Evolutionary conservation across 306 rosid species (phyloP), one percentile per base, ranked within the genome.

Genomic region (Cicer cuneatum): DNA sequence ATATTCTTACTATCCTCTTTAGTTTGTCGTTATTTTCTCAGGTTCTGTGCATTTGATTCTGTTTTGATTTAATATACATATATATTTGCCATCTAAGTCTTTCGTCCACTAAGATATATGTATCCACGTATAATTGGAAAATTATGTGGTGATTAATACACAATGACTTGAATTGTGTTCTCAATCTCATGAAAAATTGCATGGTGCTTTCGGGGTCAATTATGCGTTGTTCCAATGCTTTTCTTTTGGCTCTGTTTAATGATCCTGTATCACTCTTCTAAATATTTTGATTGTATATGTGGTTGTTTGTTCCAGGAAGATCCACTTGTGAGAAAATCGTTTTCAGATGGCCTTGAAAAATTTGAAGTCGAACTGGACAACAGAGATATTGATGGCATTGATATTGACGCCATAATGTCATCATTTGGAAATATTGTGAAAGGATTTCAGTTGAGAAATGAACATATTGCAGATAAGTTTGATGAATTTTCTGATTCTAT

Each of bases 401-500:
- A 86, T 74, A 85, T 78, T 61, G 90, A 86, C 37, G 72, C 73
- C 52, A 24, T 90, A 49, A 71, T 85, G 58, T 90, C 81, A 69
- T 82, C 77, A 62, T 80, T 90, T 78, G 87, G 78, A 75, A 86
- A 82, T 75, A 70, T 82, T 53, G 78, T 76, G 70, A 87, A 90
- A 80, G 88, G 82, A 68, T 89, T 90, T 69, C 87, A 74, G 78
- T 69, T 71, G 70, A 88, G 90, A 62, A 79, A 85, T 86, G 80
- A 83, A 71, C 67, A 71, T 58, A 67, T 90, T 58, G 81, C 83
- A 41, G 89, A 87, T 79, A 81, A 54, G 76, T 82, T 89, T 73
- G 90, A 85, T 82, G 83, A 73, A 69, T 81, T 78, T 80, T 92
- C 93, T 66, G 75, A 75, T 71, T 83, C 74, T 74, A 16, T 89